phyloP scores from a whole-genome alignment of 768 basidiomycete species.

The Pisolithus albus region DNA sequence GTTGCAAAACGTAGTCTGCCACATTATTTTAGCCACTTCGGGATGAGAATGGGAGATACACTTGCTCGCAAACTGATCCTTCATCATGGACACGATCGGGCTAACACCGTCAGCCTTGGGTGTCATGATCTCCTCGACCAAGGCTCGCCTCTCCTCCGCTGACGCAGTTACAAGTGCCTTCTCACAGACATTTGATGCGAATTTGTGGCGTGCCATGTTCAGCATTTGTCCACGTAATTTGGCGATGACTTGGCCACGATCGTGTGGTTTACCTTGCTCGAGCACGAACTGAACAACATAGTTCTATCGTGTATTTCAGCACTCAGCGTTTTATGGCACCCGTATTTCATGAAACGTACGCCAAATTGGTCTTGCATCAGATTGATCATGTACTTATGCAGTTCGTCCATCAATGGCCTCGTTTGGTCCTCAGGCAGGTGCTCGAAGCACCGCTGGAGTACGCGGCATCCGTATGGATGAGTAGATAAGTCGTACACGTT shows the following conservation, averaged over 20 bases:
- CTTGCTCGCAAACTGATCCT: constrained; percentile 86
- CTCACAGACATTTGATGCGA: constrained; percentile 94
- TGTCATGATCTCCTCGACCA: constrained; percentile 80
- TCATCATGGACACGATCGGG: constrained; percentile 66
- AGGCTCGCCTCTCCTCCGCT: constrained; percentile 51
- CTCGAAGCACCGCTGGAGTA: constrained; percentile 89
- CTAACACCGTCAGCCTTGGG: constrained; percentile 59
- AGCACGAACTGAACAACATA: constrained; percentile 95
- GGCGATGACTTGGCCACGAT: constrained; percentile 57
- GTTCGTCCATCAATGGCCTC: constrained; percentile 71
- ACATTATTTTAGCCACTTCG: constrained; percentile 2
- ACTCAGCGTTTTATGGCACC: neutral
- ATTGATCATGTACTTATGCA: constrained; percentile 61
- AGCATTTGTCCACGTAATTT: constrained; percentile 75
- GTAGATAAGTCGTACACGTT: constrained; percentile 76
- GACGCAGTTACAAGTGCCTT: constrained; percentile 72
- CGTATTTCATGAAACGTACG: constrained; percentile 36
- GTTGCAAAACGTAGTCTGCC: constrained; percentile 81
- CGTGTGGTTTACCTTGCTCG: constrained; percentile 67
- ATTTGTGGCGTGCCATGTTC: constrained; percentile 79
- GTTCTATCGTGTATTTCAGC: constrained; percentile 45
- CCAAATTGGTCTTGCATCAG: constrained; percentile 92
- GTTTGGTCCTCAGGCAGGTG: constrained; percentile 65
- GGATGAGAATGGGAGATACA: constrained; percentile 10
- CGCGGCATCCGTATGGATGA: constrained; percentile 91